phyloP scores from a whole-genome alignment of 2,329 filamentous ascomycete genomes.

The Boeremia exigua region DNA sequence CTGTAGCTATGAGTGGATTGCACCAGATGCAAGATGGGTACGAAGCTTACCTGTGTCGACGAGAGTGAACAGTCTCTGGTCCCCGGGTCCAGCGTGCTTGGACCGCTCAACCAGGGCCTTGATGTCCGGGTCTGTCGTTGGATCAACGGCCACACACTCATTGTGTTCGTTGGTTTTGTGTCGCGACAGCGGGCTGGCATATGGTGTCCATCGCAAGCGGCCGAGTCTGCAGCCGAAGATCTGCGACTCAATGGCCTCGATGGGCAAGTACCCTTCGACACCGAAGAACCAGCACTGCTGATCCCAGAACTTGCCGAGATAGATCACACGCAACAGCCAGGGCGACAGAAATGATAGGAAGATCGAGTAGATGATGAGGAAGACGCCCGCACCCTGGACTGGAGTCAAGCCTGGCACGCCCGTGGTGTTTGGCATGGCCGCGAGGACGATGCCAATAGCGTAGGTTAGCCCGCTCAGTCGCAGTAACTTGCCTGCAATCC shows the following conservation, averaged over 20 bases:
- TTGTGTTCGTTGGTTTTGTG: conserved; percentile 39
- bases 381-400: conserved; percentile 2
- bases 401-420: neutral
- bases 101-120: conserved; percentile 29
- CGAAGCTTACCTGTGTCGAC: conserved; percentile 44
- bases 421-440: conserved; percentile 2
- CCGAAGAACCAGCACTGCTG: conserved; percentile 54
- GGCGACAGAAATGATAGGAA: conserved; percentile 41
- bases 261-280: conserved; percentile 51
- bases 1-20: conserved; percentile 28
- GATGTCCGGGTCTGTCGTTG: conserved; percentile 31
- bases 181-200: conserved; percentile 39
- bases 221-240: conserved; percentile 49
- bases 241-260: conserved; percentile 47
- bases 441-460: conserved; percentile 20
- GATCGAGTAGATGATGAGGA: conserved; percentile 34
- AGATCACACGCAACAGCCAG: conserved; percentile 46
- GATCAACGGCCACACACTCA: conserved; percentile 44
- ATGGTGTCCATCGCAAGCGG: conserved; percentile 47
- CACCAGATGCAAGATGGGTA: neutral
- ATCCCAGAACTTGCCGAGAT: conserved; percentile 50
- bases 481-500: conserved; percentile 26
- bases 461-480: conserved; percentile 28
- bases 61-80: conserved; percentile 36
- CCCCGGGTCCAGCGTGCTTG: conserved; percentile 29